A percentile compares a stretch with the other conserved stretches of the same genome.
Conservation (phyloP, 2,329 filamentous ascomycete genomes). For the Colletotrichum spaethianum region DNA sequence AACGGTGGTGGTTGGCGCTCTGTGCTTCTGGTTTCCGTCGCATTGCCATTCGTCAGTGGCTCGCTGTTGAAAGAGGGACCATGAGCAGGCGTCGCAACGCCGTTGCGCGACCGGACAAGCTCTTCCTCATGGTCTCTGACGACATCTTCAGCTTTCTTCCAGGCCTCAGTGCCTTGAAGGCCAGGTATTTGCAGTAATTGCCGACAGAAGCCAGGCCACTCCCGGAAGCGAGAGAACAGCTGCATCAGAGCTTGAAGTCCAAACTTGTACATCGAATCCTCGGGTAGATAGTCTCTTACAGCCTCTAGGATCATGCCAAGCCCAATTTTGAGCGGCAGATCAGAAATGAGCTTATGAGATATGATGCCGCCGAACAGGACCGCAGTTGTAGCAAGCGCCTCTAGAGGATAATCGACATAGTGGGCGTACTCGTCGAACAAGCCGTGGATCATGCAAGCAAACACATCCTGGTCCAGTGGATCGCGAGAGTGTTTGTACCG, state of each 20-base stretch:
- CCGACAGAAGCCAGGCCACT: constrained; percentile 97
- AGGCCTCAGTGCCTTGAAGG: constrained; percentile 88
- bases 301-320: constrained; percentile 98
- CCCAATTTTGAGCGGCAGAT: constrained; percentile 92
- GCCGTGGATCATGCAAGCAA: constrained; percentile 98
- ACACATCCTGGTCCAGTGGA: constrained; percentile 90
- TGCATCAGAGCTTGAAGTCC: constrained; percentile 95
- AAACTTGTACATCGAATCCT: constrained; percentile 98
- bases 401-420: constrained; percentile 95
- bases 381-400: constrained; percentile 94
- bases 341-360: constrained; percentile 90
- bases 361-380: constrained; percentile 98
- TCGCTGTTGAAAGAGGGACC: constrained; percentile 60
- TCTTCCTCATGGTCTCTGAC: constrained; percentile 78
- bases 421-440: constrained; percentile 98
- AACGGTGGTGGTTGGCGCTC: constrained; percentile 81
- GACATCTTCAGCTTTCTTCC: constrained; percentile 85
- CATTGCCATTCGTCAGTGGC: constrained; percentile 77
- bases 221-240: constrained; percentile 83
- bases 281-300: constrained; percentile 85
- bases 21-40: constrained; percentile 71
- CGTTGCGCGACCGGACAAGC: constrained; percentile 68
- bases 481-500: constrained; percentile 91
- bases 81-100: constrained; percentile 55
- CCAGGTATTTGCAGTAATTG: constrained; percentile 86